Evolutionary conservation across 768 basidiomycete genomes (phyloP).

Genomic region (Cyclocybe cylindracea): DNA sequence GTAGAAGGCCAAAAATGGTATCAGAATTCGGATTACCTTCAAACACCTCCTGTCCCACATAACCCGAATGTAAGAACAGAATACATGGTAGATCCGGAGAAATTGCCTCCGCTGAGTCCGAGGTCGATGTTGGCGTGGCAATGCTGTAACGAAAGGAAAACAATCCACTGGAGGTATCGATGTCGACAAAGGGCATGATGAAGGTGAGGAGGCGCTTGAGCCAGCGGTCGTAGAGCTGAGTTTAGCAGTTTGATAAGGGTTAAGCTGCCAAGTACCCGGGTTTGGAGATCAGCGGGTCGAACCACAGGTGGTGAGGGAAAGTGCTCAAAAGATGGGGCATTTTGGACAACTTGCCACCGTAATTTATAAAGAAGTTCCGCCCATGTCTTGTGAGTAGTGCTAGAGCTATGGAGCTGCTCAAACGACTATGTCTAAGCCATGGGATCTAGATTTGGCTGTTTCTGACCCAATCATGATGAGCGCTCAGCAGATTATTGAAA

Average conservation of each 20-base stretch:
- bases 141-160: slow-evolving; percentile 35
- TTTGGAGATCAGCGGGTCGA: too few relatives aligned
- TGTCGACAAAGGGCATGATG: slow-evolving; percentile 31
- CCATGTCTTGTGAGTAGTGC: too few relatives aligned
- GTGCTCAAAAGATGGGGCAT: too few relatives aligned
- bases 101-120: slow-evolving; percentile 27
- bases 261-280: background rate
- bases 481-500: too few relatives aligned
- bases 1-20: background rate
- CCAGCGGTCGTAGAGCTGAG: too few relatives aligned
- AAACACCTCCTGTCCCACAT: slow-evolving; percentile 32
- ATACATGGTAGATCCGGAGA: slow-evolving; percentile 35
- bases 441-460: too few relatives aligned
- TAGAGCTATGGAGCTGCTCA: background rate
- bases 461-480: too few relatives aligned
- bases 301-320: too few relatives aligned
- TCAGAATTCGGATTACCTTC: slow-evolving; percentile 26
- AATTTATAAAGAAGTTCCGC: too few relatives aligned
- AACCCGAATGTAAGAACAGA: slow-evolving; percentile 38
- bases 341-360: too few relatives aligned
- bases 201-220: background rate
- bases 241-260: background rate
- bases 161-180: slow-evolving; percentile 28
- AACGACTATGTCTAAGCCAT: background rate
- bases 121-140: slow-evolving; percentile 37